These are phyloP conservation scores for Talaromyces sp. DNA, from an alignment of 2,329 filamentous ascomycete species.

Conservation along the genomic window DNA sequence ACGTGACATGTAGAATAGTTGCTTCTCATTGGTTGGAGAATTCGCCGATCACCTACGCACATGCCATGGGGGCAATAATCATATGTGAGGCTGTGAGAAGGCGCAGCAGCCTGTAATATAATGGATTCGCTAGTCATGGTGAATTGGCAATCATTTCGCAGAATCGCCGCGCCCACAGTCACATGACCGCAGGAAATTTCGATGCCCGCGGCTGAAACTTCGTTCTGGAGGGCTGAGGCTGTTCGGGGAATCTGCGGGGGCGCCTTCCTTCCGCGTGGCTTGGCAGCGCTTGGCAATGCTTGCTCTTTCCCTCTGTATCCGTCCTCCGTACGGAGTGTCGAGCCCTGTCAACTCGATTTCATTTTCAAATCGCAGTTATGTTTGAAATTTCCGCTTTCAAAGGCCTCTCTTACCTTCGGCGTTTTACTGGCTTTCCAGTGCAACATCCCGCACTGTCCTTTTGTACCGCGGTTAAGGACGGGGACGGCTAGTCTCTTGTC, in stretches of 20 bases:
- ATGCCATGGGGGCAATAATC: neutral
- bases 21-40: neutral
- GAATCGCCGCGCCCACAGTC: neutral
- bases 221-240: neutral
- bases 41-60: neutral
- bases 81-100: neutral
- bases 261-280: neutral
- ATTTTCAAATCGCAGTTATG: neutral
- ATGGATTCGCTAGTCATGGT: too few species aligned
- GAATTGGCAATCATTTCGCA: too few species aligned
- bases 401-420: too few species aligned
- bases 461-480: neutral
- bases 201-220: neutral
- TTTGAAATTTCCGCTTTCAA: neutral
- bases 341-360: neutral
- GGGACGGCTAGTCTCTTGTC: neutral
- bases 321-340: neutral
- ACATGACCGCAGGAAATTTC: neutral
- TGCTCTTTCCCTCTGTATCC: neutral
- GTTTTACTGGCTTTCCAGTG: neutral
- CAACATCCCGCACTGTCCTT: neutral
- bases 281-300: neutral
- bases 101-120: too few species aligned
- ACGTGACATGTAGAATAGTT: neutral
- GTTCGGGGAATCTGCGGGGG: neutral